Evolutionary conservation across 176 grass and related monocot species (phyloP).

Genomic region (Triticum monococcum): DNA sequence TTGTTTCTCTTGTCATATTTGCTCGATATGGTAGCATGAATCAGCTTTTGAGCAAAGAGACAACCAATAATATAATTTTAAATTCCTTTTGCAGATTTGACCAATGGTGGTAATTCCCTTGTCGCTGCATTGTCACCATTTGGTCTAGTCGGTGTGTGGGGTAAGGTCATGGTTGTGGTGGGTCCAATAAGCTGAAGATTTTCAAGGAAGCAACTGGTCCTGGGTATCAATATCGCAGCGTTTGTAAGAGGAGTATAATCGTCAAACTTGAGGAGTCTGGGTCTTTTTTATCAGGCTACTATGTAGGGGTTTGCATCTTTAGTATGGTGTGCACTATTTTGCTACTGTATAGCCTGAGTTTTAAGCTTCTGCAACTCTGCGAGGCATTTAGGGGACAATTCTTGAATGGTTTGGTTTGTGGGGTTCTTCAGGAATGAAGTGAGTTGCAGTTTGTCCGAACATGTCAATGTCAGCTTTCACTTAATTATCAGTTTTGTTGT

Average conservation of each 20-base stretch:
- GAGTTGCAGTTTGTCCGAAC: constrained; percentile 24
- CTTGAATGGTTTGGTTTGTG: constrained; percentile 47
- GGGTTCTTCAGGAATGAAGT: constrained; percentile 31
- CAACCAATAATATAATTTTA: neutral
- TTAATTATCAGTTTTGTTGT: neutral
- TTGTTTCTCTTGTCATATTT: neutral
- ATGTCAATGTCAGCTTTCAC: neutral
- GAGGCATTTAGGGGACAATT: constrained; percentile 23
- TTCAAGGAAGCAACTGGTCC: constrained; percentile 10
- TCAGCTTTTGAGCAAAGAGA: neutral
- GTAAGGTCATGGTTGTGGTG: constrained; percentile 23
- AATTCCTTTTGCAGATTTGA: constrained; percentile 33
- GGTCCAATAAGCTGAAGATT: constrained; percentile 36
- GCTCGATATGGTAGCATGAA: neutral
- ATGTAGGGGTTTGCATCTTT: constrained; percentile 32
- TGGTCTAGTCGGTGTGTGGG: constrained; percentile 12
- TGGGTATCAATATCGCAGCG: constrained; percentile 21
- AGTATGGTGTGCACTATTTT: constrained; percentile 40
- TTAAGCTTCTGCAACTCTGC: constrained; percentile 31
- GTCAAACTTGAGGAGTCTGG: constrained; percentile 12
- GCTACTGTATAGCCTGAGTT: constrained; percentile 43
- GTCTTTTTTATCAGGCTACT: constrained; percentile 46
- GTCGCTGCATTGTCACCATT: neutral
- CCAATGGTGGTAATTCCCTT: neutral
- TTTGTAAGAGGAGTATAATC: constrained; percentile 42